Conservation (phyloP, 768 basidiomycete genomes). For the Xerocomus spinulosus region DNA sequence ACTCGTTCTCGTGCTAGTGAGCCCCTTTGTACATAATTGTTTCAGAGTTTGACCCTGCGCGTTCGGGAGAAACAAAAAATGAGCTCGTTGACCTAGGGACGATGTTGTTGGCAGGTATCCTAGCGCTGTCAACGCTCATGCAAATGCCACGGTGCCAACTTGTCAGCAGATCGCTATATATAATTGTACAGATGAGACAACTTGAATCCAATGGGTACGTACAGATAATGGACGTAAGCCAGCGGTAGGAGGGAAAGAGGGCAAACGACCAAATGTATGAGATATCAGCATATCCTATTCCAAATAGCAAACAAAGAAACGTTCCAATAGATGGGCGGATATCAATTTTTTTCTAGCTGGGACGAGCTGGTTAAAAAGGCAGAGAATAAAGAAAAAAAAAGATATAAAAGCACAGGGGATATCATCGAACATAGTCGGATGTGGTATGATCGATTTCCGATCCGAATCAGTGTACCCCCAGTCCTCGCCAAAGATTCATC, state of each 20-base stretch:
- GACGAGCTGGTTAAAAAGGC: not conserved
- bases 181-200: not conserved
- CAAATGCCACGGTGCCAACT: too few relatives aligned
- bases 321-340: not conserved
- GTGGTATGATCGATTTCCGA: not conserved
- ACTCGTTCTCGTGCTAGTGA: too few relatives aligned
- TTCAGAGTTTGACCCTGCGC: too few relatives aligned
- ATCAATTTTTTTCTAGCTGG: slow-evolving; percentile 1
- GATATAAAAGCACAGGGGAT: not conserved
- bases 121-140: too few relatives aligned
- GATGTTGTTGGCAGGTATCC: too few relatives aligned
- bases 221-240: not conserved
- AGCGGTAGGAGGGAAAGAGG: not conserved
- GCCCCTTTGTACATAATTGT: too few relatives aligned
- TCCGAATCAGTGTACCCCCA: not conserved
- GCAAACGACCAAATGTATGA: not conserved
- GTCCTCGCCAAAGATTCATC: slow-evolving; percentile 5
- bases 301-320: not conserved
- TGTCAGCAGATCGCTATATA: not conserved
- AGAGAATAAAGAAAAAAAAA: not conserved
- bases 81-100: too few relatives aligned
- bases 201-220: not conserved
- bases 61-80: too few relatives aligned
- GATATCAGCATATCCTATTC: slow-evolving; percentile 6
- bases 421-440: not conserved